Percentiles rank a stretch among this genome's conserved stretches.
These are phyloP conservation scores for Triglochin maritima DNA, from an alignment of 106 monocot species.

Conservation along the genomic window DNA sequence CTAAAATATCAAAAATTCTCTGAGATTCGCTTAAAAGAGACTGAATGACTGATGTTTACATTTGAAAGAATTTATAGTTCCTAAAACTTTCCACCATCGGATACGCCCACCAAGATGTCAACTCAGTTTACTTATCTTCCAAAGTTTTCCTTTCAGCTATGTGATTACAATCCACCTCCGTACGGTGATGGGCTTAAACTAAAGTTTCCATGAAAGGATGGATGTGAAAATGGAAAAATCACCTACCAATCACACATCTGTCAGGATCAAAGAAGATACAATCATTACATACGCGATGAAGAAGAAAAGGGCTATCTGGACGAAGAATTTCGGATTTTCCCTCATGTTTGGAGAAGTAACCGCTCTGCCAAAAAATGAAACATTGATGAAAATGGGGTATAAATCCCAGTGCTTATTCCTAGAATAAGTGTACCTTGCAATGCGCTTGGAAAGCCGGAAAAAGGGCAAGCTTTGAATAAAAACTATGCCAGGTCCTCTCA, in stretches of 20 bases:
- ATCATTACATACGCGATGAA: slow-evolving; percentile 81
- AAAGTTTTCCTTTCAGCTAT: not conserved
- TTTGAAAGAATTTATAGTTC: not conserved
- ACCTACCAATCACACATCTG: slow-evolving; percentile 40
- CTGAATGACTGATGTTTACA: not conserved
- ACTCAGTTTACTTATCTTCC: not conserved
- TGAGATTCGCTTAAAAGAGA: not conserved
- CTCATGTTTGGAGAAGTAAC: slow-evolving; percentile 68
- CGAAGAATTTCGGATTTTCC: slow-evolving; percentile 87
- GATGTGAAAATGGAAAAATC: not conserved
- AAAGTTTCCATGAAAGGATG: not conserved
- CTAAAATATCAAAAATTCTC: not conserved
- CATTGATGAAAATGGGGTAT: not conserved
- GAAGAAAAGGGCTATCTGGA: slow-evolving; percentile 75
- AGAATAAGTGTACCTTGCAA: slow-evolving; percentile 46
- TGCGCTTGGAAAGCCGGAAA: slow-evolving; percentile 68
- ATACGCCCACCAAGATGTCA: not conserved
- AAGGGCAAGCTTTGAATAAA: slow-evolving; percentile 95
- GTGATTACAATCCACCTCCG: not conserved
- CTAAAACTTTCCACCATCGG: not conserved
- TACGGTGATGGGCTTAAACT: not conserved
- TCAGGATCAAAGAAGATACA: slow-evolving; percentile 71
- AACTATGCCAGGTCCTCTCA: slow-evolving; percentile 86
- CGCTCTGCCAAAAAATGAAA: slow-evolving; percentile 31
- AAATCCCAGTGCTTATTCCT: not conserved